These are phyloP conservation scores for Calonectria pteridis DNA, from an alignment of 2,329 filamentous ascomycete genomes.

Conservation along the genomic window DNA sequence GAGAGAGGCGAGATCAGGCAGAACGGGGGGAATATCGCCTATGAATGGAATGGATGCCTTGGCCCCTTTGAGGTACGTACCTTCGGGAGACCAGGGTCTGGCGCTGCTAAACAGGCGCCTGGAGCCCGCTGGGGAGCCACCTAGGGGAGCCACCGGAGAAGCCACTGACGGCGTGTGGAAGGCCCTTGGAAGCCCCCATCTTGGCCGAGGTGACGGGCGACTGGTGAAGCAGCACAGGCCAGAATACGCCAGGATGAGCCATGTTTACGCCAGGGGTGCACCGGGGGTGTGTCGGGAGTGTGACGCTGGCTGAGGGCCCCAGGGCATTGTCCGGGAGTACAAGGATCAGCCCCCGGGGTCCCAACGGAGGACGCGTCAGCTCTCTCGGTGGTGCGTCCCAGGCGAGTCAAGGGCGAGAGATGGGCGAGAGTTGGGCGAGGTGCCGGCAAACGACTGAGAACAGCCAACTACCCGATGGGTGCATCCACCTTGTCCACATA, in stretches of 20 bases:
- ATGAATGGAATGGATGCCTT: slow-evolving; percentile 51
- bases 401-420: slow-evolving; percentile 38
- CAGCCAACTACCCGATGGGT: slow-evolving; percentile 28
- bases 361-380: slow-evolving; percentile 47
- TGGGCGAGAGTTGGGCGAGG: slow-evolving; percentile 32
- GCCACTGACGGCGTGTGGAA: slow-evolving; percentile 40
- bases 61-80: slow-evolving; percentile 33
- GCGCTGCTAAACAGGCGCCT: slow-evolving; percentile 22
- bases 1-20: slow-evolving; percentile 42
- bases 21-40: slow-evolving; percentile 48
- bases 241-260: slow-evolving; percentile 10
- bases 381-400: slow-evolving; percentile 40
- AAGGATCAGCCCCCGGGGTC: slow-evolving; percentile 42
- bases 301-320: slow-evolving; percentile 25
- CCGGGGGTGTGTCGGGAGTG: slow-evolving; percentile 16
- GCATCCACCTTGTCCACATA: slow-evolving; percentile 23
- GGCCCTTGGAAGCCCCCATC: slow-evolving; percentile 23
- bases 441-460: slow-evolving; percentile 21
- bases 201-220: slow-evolving; percentile 2
- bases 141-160: slow-evolving; percentile 22
- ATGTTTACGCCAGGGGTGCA: slow-evolving; percentile 9
- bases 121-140: slow-evolving; percentile 35
- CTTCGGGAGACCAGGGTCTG: slow-evolving; percentile 11
- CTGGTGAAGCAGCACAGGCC: slow-evolving; percentile 12
- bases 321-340: slow-evolving; percentile 41